Base-by-base conservation (phyloP, 2,329 filamentous ascomycete species). In the Hypoxylon sp. region DNA sequence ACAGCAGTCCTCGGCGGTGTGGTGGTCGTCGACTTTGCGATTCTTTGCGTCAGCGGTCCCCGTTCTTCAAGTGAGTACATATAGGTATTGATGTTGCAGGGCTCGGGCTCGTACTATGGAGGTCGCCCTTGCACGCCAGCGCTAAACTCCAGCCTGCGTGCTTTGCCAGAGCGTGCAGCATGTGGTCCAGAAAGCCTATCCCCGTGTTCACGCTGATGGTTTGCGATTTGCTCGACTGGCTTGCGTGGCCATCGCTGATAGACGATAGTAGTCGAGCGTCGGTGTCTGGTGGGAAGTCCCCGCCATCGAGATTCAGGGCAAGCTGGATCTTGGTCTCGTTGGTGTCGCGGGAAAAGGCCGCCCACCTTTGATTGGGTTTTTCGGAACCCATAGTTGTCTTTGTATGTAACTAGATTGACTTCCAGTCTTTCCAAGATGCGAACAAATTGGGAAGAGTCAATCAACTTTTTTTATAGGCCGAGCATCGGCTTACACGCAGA, bases 281-380 rank as follows among this genome's bases (percentile, higher is more conserved):
- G 61, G 88, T 88, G 42, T 91, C 86, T 13, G 88, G 84, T 26
- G 91, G 89, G 79, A 93, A 92, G 46, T 85, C 86, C 76, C 95
- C 96, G 79, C 96, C 96, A 82, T 99, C 96, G 69, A 99, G 88
- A 83, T 96, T 97, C 75, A 99, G 87, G 42, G 93, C 93, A 71
- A 98, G 87, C 79, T 96, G 91, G 81, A 99, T 97, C 80, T 97
- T 97, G 79, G 96, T 99, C 85, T 99, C 96, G 84, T 98, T 98
- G 77, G 96, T 99, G 82, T 95, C 91, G 80, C 96, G 94, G 72
- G 92, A 90, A 75, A 98, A 84, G 60, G 91, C 88, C 55, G 93
- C 90, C 80, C 91, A 93, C 78, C 95, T 92, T 47, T 81, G 78
- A 59, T 53, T 71, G 9, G 69, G 19, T 3, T 69, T 58, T n/a